Evolutionary conservation across 1,284 basidiomycete genomes (phyloP).

Genomic region (Farysia itapuensis): DNA sequence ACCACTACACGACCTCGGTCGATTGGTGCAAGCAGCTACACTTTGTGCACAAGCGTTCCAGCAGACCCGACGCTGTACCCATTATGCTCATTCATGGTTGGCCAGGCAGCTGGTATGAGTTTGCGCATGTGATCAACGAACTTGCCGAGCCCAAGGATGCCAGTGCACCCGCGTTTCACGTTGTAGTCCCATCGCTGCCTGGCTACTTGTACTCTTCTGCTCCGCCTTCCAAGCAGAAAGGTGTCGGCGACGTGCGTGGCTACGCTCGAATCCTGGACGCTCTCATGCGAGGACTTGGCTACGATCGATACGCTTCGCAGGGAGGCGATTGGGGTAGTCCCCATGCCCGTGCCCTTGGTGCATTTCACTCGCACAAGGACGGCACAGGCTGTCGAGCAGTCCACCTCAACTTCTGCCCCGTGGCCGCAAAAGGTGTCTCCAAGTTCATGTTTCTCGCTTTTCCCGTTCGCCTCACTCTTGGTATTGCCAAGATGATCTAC

Average conservation of each 20-base stretch:
- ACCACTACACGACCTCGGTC: constrained; percentile 44
- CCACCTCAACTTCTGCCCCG: constrained; percentile 52
- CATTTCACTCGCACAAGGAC: constrained; percentile 27
- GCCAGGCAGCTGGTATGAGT: constrained; percentile 46
- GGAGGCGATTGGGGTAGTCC: constrained; percentile 53
- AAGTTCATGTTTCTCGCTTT: constrained; percentile 29
- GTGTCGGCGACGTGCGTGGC: constrained; percentile 31
- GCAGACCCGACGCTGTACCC: constrained; percentile 41
- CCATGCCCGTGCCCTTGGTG: constrained; percentile 34
- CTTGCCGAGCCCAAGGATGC: constrained; percentile 27
- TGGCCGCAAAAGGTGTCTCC: constrained; percentile 22
- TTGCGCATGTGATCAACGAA: constrained; percentile 30
- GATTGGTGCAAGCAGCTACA: constrained; percentile 49
- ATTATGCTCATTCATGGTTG: constrained; percentile 54
- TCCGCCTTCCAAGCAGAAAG: constrained; percentile 24
- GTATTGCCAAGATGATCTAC: constrained; percentile 27
- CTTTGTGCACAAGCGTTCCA: constrained; percentile 37
- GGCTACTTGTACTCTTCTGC: constrained; percentile 46
- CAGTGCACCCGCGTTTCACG: constrained; percentile 44
- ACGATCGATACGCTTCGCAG: constrained; percentile 41
- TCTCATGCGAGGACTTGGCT: constrained; percentile 47
- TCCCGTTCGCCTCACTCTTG: constrained; percentile 21
- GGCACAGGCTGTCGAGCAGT: constrained; percentile 43
- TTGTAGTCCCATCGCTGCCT: constrained; percentile 49
- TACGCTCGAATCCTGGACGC: constrained; percentile 42